These are phyloP conservation scores for Diospyros lotus DNA, from an alignment of 148 eudicot species.

Conservation along the genomic window DNA sequence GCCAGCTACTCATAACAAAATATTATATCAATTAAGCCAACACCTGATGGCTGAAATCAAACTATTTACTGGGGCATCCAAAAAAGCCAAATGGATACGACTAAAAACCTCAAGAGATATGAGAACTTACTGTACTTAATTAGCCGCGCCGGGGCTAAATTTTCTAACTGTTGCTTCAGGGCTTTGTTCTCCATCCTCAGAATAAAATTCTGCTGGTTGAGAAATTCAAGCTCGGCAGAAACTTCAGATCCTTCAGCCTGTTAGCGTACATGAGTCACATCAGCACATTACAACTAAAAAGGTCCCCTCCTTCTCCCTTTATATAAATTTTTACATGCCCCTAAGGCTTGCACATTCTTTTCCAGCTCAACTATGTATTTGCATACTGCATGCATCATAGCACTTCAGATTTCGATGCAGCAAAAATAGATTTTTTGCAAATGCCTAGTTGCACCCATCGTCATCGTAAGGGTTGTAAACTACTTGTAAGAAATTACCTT, in stretches of 20 bases:
- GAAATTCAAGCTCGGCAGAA: constrained; percentile 94
- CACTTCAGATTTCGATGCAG: constrained; percentile 5
- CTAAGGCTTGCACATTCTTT: constrained; percentile 81
- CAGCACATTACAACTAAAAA: background rate
- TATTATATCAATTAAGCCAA: background rate
- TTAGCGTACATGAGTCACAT: constrained; percentile 12
- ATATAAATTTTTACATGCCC: constrained; percentile 47
- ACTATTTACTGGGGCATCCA: background rate
- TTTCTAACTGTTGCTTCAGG: constrained; percentile 82
- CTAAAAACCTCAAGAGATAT: background rate
- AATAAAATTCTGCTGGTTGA: constrained; percentile 88
- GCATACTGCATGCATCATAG: constrained; percentile 80
- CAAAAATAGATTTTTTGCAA: background rate
- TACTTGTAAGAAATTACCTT: too few species aligned
- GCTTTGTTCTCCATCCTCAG: constrained; percentile 97
- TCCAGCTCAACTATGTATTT: constrained; percentile 94
- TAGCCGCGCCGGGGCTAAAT: constrained; percentile 84
- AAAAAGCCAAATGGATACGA: background rate
- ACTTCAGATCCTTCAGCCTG: constrained; percentile 94
- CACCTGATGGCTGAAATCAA: background rate
- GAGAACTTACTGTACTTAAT: constrained; percentile 76
- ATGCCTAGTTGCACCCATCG: background rate
- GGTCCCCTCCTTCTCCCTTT: background rate
- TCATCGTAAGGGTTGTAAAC: too few species aligned
- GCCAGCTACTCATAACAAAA: background rate